These are phyloP conservation scores for Plantago major DNA, from an alignment of 257 asterid species.

Conservation along the genomic window DNA sequence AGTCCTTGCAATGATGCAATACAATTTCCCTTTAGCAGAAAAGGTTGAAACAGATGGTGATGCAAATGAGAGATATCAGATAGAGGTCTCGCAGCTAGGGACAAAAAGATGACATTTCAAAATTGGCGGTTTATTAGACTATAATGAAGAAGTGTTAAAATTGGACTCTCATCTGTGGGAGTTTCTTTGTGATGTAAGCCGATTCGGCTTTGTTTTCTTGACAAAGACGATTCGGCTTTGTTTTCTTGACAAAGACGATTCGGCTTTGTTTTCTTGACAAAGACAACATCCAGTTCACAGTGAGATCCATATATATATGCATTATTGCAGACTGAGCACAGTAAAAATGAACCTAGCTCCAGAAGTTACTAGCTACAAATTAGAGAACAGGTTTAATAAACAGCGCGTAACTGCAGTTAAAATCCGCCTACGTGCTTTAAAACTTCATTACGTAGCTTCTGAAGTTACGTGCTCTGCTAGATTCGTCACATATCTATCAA, in stretches of 20 bases:
- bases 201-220: slow-evolving; percentile 16
- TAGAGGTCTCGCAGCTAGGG: slow-evolving; percentile 21
- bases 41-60: slow-evolving; percentile 7
- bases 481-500: background rate
- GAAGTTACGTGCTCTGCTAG: background rate
- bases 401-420: too few species aligned
- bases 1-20: slow-evolving; percentile 20
- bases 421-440: background rate
- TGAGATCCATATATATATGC: slow-evolving; percentile 30
- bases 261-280: slow-evolving; percentile 17
- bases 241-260: slow-evolving; percentile 23
- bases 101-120: slow-evolving; percentile 22
- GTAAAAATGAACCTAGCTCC: too few species aligned
- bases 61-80: slow-evolving; percentile 20
- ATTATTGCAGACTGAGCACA: slow-evolving; percentile 26
- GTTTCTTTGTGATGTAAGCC: slow-evolving; percentile 24
- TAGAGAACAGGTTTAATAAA: too few species aligned
- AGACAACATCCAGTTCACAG: slow-evolving; percentile 26
- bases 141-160: slow-evolving; percentile 11
- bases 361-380: too few species aligned
- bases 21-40: slow-evolving; percentile 20
- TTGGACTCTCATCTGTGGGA: slow-evolving; percentile 11
- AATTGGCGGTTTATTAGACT: slow-evolving; percentile 18
- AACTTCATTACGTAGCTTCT: slow-evolving; percentile 3
- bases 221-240: background rate